Conservation (phyloP, 2,329 filamentous ascomycete genomes). For the Thielaviopsis ethacetica region DNA sequence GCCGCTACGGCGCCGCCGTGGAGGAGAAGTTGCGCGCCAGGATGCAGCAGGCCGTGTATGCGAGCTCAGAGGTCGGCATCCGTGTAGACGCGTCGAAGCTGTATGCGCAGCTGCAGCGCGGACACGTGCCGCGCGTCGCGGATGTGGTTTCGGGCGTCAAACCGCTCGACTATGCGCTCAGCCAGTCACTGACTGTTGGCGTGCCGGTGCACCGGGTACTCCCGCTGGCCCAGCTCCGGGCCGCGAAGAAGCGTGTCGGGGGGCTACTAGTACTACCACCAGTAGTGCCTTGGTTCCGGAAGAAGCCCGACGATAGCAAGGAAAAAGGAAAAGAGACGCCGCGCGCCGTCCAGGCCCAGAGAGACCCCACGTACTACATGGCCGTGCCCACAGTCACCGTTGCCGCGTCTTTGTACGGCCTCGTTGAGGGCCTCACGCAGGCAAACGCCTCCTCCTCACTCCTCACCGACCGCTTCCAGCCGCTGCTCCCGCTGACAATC, state of each 20-base stretch:
- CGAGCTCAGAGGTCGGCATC: constrained; percentile 20
- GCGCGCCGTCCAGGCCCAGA: constrained; percentile 6
- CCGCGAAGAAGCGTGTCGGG: constrained; percentile 10
- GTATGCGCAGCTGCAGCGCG: constrained; percentile 2
- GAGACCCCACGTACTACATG: constrained; percentile 10
- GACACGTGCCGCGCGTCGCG: neutral
- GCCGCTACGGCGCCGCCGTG: constrained; percentile 13
- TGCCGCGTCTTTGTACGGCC: constrained; percentile 25
- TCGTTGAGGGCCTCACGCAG: constrained; percentile 19
- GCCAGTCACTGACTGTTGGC: constrained; percentile 22
- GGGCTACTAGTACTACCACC: no score
- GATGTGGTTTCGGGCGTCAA: constrained; percentile 11
- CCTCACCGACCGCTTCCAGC: constrained; percentile 24
- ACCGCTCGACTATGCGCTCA: constrained; percentile 24
- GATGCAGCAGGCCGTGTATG: constrained; percentile 14
- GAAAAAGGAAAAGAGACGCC: constrained; percentile 9
- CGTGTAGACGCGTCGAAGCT: constrained; percentile 20
- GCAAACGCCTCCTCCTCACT: constrained; percentile 18
- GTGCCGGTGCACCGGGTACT: constrained; percentile 19
- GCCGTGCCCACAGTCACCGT: constrained; percentile 22
- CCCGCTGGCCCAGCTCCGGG: constrained; percentile 16
- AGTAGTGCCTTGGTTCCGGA: neutral
- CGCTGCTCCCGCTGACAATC: constrained; percentile 21
- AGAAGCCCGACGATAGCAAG: neutral
- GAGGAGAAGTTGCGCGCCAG: constrained; percentile 12